Conservation (phyloP, 148 eudicot species). For the Vaccinium darrowii region DNA sequence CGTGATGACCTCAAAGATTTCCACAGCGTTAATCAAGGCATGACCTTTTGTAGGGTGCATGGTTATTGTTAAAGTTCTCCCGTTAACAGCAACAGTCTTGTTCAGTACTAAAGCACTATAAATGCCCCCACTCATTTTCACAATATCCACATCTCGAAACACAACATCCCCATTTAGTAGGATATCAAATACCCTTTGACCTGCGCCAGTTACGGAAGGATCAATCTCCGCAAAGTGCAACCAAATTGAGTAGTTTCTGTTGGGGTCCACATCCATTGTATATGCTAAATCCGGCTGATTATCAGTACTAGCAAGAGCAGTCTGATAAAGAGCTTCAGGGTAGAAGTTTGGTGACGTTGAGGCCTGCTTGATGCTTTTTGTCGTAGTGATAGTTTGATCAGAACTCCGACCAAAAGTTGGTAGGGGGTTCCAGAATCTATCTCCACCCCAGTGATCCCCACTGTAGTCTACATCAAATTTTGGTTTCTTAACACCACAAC, state of each 20-base stretch:
- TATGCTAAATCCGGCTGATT: slow-evolving; percentile 55
- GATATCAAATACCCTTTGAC: slow-evolving; percentile 84
- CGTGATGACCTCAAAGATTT: slow-evolving; percentile 67
- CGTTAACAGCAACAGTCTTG: slow-evolving; percentile 73
- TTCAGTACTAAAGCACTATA: slow-evolving; percentile 79
- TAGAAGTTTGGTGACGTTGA: slow-evolving; percentile 78
- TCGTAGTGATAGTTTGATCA: slow-evolving; percentile 52
- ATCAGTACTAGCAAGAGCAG: slow-evolving; percentile 73
- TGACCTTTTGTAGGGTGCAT: slow-evolving; percentile 63
- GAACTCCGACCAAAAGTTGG: slow-evolving; percentile 51
- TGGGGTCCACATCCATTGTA: slow-evolving; percentile 88
- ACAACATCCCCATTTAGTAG: slow-evolving; percentile 68
- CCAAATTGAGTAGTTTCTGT: slow-evolving; percentile 89
- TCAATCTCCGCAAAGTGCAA: slow-evolving; percentile 96
- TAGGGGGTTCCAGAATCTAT: slow-evolving; percentile 80
- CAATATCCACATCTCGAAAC: slow-evolving; percentile 71
- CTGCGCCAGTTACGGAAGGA: slow-evolving; percentile 60
- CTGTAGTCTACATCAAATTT: slow-evolving; percentile 78
- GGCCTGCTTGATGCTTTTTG: slow-evolving; percentile 43
- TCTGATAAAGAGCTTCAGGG: slow-evolving; percentile 80
- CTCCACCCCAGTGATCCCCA: slow-evolving; percentile 92
- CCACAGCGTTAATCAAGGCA: slow-evolving; percentile 73
- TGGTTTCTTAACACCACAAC: slow-evolving; percentile 57
- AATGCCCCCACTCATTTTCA: slow-evolving; percentile 63
- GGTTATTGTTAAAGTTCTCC: slow-evolving; percentile 71